Conservation (phyloP, 441 rosid species). For the Adansonia grandidieri region DNA sequence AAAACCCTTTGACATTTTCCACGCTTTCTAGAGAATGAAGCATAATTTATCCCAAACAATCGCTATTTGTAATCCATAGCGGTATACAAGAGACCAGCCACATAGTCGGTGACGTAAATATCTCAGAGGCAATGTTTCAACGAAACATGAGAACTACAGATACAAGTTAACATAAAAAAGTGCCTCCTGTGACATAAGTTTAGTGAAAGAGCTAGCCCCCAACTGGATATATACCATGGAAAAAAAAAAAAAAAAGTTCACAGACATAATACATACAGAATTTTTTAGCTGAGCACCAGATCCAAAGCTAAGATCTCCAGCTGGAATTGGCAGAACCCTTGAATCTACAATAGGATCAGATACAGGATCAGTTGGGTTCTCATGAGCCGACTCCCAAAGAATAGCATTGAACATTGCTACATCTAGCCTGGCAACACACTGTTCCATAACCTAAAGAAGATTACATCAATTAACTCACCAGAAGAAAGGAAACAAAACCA, state of each 20-base stretch:
- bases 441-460: constrained; percentile 69
- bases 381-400: constrained; percentile 76
- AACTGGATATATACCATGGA: background rate
- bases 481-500: constrained; percentile 22
- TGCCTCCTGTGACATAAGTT: background rate
- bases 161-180: background rate
- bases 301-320: constrained; percentile 70
- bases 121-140: background rate
- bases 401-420: constrained; percentile 92
- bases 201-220: background rate
- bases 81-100: background rate
- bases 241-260: background rate
- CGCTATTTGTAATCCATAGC: background rate
- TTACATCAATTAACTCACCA: constrained; percentile 17
- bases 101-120: background rate
- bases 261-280: constrained; percentile 50
- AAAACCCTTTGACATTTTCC: background rate
- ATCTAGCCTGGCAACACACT: constrained; percentile 70
- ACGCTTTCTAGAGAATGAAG: background rate
- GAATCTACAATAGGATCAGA: constrained; percentile 66
- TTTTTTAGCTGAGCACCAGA: constrained; percentile 89
- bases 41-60: background rate
- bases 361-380: constrained; percentile 86
- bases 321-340: too few species aligned
- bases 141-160: background rate